Evolutionary conservation across 1,284 basidiomycete genomes (phyloP).

Genomic region (Phaffia rhodozyma): DNA sequence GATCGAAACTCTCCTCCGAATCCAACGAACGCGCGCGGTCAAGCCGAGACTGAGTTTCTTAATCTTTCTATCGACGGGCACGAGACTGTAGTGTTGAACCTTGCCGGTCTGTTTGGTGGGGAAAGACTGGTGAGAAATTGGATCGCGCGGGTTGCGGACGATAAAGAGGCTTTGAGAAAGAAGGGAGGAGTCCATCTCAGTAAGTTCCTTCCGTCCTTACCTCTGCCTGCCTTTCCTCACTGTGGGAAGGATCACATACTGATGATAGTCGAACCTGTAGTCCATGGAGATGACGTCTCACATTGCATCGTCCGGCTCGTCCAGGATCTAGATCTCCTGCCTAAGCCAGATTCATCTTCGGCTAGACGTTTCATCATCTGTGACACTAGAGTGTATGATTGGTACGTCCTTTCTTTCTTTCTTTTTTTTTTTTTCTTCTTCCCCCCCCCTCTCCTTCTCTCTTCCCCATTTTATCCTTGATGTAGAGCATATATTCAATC

Average conservation of each 20-base stretch:
- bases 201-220: not conserved
- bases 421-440: conserved; percentile 25
- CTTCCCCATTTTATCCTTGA: conserved; percentile 28
- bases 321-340: not conserved
- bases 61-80: conserved; percentile 31
- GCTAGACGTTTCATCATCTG: conserved; percentile 35
- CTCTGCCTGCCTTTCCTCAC: conserved; percentile 18
- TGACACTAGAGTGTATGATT: conserved; percentile 49
- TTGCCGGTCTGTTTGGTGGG: conserved; percentile 53
- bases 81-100: conserved; percentile 44
- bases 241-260: conserved; percentile 20
- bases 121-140: conserved; percentile 42
- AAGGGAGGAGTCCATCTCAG: conserved; percentile 47
- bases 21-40: conserved; percentile 37
- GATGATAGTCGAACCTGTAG: conserved; percentile 16
- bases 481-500: no score
- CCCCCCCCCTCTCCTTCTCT: conserved; percentile 42
- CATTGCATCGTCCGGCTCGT: conserved; percentile 40
- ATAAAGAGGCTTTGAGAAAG: conserved; percentile 43
- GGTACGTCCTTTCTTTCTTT: conserved; percentile 52
- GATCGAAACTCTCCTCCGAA: conserved; percentile 33
- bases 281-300: conserved; percentile 48
- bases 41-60: conserved; percentile 47
- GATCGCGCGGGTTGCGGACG: conserved; percentile 43
- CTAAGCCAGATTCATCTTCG: not conserved